phyloP scores from a whole-genome alignment of 768 basidiomycete species.

The Kwoniella sp. region DNA sequence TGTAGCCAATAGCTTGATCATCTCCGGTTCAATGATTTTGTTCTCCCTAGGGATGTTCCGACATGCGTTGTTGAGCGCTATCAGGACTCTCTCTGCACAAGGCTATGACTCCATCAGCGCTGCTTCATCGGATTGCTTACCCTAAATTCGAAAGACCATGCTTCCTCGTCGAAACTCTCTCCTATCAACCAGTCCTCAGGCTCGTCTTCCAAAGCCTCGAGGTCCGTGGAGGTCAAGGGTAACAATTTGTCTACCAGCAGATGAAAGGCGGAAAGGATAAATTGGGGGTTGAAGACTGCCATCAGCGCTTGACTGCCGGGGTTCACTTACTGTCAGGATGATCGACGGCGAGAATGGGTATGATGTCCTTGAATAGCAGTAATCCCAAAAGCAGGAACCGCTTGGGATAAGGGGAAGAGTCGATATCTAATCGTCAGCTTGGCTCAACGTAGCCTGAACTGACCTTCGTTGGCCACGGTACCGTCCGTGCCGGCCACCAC shows the following conservation, averaged over 20 bases:
- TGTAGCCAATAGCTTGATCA: conserved; percentile 33
- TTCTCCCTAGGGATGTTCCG: conserved; percentile 31
- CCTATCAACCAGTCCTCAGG: conserved; percentile 92
- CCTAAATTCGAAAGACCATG: conserved; percentile 89
- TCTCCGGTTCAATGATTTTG: conserved; percentile 41
- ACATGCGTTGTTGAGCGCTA: conserved; percentile 55
- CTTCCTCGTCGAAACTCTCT: conserved; percentile 82
- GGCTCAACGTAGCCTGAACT: conserved; percentile 1
- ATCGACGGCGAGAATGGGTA: conserved; percentile 40
- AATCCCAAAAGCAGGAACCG: conserved; percentile 46
- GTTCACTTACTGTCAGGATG: conserved; percentile 39
- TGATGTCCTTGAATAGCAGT: conserved; percentile 48
- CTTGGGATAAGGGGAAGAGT: conserved; percentile 40
- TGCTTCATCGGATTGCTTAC: conserved; percentile 53
- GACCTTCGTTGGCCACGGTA: conserved; percentile 40
- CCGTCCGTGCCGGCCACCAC: conserved; percentile 43
- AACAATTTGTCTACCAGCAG: conserved; percentile 79
- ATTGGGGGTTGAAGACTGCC: conserved; percentile 43
- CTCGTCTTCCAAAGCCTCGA: conserved; percentile 77
- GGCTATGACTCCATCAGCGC: conserved; percentile 56
- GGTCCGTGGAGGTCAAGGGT: conserved; percentile 72
- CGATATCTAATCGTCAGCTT: conserved; percentile 29
- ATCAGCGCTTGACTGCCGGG: neutral
- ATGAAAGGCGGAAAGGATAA: conserved; percentile 48
- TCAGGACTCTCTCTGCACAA: conserved; percentile 86